Evolutionary conservation across 768 basidiomycete genomes (phyloP).

Genomic region (Podaxis rugospora): DNA sequence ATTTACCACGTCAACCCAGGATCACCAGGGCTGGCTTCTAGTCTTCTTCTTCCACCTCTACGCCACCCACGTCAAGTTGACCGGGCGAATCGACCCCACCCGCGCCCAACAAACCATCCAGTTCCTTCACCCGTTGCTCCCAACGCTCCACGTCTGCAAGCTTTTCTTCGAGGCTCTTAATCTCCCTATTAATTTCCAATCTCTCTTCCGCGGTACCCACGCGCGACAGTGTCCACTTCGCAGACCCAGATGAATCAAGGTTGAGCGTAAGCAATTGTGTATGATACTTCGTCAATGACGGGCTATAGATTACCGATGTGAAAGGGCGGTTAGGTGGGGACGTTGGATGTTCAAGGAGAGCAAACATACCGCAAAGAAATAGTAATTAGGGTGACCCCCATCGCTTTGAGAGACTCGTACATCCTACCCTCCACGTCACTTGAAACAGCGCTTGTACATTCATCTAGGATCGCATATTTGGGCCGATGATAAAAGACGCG

Average conservation of each 20-base stretch:
- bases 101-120: slow-evolving; percentile 51
- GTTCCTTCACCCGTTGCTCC: slow-evolving; percentile 65
- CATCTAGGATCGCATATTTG: slow-evolving; percentile 80
- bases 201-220: slow-evolving; percentile 73
- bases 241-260: slow-evolving; percentile 55
- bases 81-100: slow-evolving; percentile 22
- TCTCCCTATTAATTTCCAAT: slow-evolving; percentile 74
- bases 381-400: slow-evolving; percentile 90
- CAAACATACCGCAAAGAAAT: slow-evolving; percentile 71
- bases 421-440: slow-evolving; percentile 94
- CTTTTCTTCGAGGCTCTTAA: slow-evolving; percentile 57
- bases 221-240: slow-evolving; percentile 65
- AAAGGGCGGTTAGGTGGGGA: not conserved
- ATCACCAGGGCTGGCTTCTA: not conserved
- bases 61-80: not conserved
- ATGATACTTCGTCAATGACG: slow-evolving; percentile 86
- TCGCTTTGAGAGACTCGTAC: slow-evolving; percentile 88
- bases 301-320: slow-evolving; percentile 37
- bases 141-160: slow-evolving; percentile 68
- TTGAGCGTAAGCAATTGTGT: slow-evolving; percentile 76
- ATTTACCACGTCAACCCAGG: not conserved
- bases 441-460: slow-evolving; percentile 94
- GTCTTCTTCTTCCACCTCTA: not conserved
- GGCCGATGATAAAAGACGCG: slow-evolving; percentile 89
- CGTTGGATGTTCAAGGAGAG: not conserved